phyloP scores from a whole-genome alignment of 768 basidiomycete species.

The Pilatotrama ljubarskyi region DNA sequence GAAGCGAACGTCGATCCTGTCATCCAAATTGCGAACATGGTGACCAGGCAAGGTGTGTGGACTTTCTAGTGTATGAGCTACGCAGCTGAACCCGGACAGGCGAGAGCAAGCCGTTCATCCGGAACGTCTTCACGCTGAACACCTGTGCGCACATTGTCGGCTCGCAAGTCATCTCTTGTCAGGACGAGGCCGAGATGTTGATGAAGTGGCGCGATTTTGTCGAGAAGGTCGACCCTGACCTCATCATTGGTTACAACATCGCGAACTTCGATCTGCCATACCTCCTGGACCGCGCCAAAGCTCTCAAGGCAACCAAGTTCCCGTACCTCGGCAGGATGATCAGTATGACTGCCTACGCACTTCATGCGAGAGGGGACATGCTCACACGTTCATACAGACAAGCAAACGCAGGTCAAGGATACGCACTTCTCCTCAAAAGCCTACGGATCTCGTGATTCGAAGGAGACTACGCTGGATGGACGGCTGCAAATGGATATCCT shows the following conservation, averaged over 20 bases:
- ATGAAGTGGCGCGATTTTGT: constrained; percentile 89
- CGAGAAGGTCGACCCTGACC: constrained; percentile 87
- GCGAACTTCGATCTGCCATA: constrained; percentile 96
- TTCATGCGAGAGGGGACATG: background rate
- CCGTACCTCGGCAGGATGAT: constrained; percentile 49
- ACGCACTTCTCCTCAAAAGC: constrained; percentile 99
- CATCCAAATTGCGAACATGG: constrained; percentile 99
- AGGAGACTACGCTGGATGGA: constrained; percentile 88
- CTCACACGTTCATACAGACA: constrained; percentile 44
- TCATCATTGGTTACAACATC: constrained; percentile 96
- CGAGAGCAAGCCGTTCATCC: constrained; percentile 89
- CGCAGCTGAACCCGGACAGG: constrained; percentile 46
- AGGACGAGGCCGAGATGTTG: constrained; percentile 74
- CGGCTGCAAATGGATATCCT: constrained; percentile 94
- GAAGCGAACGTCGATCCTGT: constrained; percentile 90
- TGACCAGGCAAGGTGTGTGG: constrained; percentile 87
- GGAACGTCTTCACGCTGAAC: constrained; percentile 95
- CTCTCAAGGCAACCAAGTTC: constrained; percentile 54
- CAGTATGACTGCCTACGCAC: constrained; percentile 44
- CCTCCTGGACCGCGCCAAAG: constrained; percentile 87
- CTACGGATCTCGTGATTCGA: constrained; percentile 95
- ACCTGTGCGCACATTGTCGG: constrained; percentile 95
- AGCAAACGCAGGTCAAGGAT: constrained; percentile 79
- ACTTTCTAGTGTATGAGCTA: background rate
- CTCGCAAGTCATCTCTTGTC: constrained; percentile 88